Evolutionary conservation across 164 flowering plant species (phyloP).

Genomic region (Umbilicus rupestris): DNA sequence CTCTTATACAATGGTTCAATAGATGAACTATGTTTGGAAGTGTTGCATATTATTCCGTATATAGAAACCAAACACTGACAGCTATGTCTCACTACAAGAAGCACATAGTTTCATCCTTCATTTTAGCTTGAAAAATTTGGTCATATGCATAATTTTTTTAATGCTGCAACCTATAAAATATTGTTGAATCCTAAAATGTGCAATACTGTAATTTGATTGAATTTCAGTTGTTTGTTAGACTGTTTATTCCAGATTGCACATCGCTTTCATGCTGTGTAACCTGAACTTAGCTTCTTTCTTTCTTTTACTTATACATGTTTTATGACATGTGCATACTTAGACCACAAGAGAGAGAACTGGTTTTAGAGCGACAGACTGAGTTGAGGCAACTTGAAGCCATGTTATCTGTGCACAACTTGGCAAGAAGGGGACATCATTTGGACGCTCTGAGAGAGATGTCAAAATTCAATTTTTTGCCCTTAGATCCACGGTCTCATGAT

Average conservation of each 20-base stretch:
- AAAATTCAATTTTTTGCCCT: slow-evolving; percentile 72
- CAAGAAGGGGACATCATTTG: slow-evolving; percentile 49
- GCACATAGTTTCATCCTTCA: no score
- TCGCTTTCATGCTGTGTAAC: not conserved
- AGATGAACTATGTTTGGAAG: no score
- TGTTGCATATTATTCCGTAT: no score
- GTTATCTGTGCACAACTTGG: slow-evolving; percentile 55
- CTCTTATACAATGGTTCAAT: no score
- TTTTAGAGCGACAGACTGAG: slow-evolving; percentile 65
- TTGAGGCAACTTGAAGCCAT: slow-evolving; percentile 86
- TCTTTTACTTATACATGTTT: not conserved
- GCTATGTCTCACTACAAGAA: no score
- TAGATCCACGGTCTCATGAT: slow-evolving; percentile 72
- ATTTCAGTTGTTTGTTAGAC: not conserved
- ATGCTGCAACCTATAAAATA: not conserved
- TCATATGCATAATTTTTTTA: no score
- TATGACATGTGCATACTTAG: slow-evolving; percentile 20
- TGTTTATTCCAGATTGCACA: not conserved
- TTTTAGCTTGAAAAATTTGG: no score
- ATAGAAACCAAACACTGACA: no score
- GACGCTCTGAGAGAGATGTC: slow-evolving; percentile 82
- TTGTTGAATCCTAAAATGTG: not conserved
- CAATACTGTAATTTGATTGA: not conserved
- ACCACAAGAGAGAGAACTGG: slow-evolving; percentile 64
- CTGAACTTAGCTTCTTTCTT: not conserved